Evolutionary conservation across 2,329 filamentous ascomycete genomes (phyloP), one percentile per base, ranked within the genome.

Genomic region (Scytalidium sp.): DNA sequence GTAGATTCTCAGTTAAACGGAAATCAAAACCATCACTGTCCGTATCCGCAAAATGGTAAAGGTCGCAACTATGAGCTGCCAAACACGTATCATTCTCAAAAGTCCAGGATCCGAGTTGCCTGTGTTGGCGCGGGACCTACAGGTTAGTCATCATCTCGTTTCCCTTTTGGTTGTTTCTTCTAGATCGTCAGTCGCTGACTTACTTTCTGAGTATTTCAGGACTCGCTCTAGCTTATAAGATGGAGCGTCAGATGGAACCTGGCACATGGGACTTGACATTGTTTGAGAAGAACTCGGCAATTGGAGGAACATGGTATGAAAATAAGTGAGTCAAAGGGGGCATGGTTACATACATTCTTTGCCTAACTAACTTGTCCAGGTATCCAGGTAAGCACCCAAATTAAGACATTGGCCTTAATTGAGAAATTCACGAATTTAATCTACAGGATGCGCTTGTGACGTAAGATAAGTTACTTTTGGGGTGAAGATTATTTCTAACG

Each of bases 301-400:
- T 75, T 39, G 69, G 77, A 20, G 79, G 79, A 3, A 82, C 79
- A 0, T 83, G 80, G 79, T 71, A 72, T 54, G 79, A 82, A 60
- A 82, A 82, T 58, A 53, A 36, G 32, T 36, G 32, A 36, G 32
- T 36, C 5, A 36, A 36, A 15, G 32, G 13, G 32, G 15, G 13
- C 5, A 36, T 36, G 32, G 32, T 15, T 36, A 36, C 5, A 36
- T 36, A 5, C 13, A 36, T 36, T 36, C 13, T 36, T 36, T 36
- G 32, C 17, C 32, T 36, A 36, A 36, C 17, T n/a, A 15, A 36
- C 17, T 36, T n/a, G 17, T 36, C 11, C 17, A 36, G 32, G 15
- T 36, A 36, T 36, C 32, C 32, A 5, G 32, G 32, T 36, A 36
- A 36, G 15, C 17, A 36, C 7, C 17, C 13, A 36, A 5, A n/a